Evolutionary conservation across 2,329 filamentous ascomycete genomes (phyloP).

Genomic region (Fusarium sp.): DNA sequence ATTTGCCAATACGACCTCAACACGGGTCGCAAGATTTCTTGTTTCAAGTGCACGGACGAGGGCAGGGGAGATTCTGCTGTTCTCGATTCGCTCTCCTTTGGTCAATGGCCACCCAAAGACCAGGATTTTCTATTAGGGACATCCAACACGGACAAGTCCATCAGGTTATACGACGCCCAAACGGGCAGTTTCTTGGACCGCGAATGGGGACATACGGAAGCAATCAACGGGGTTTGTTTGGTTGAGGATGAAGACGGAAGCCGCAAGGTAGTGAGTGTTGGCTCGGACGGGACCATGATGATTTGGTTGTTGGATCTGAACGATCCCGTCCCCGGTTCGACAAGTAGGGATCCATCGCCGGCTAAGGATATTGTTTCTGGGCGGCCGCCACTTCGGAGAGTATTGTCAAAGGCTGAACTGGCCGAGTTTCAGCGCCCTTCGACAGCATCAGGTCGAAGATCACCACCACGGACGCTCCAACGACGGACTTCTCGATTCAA

Average conservation of each 20-base stretch:
- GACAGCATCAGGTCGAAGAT: conserved; percentile 61
- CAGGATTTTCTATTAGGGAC: conserved; percentile 82
- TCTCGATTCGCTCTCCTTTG: conserved; percentile 80
- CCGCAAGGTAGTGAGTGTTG: conserved; percentile 77
- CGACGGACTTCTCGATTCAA: conserved; percentile 67
- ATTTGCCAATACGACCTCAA: conserved; percentile 72
- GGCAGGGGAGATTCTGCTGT: conserved; percentile 85
- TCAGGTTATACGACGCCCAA: conserved; percentile 86
- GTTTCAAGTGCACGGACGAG: conserved; percentile 87
- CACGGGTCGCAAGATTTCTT: conserved; percentile 76
- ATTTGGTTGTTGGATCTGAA: conserved; percentile 74
- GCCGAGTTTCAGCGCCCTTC: conserved; percentile 78
- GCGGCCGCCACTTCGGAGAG: conserved; percentile 82
- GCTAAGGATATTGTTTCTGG: conserved; percentile 64
- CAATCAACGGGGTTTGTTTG: conserved; percentile 86
- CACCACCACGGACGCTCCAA: conserved; percentile 66
- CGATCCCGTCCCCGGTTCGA: conserved; percentile 55
- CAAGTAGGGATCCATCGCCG: conserved; percentile 66
- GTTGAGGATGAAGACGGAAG: conserved; percentile 69
- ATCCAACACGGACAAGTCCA: conserved; percentile 95
- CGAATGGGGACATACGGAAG: conserved; percentile 96
- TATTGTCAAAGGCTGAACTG: conserved; percentile 88
- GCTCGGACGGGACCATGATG: conserved; percentile 86
- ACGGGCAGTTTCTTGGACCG: conserved; percentile 83
- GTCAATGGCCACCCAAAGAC: conserved; percentile 64